Evolutionary conservation across 164 flowering plant genomes (phyloP), one percentile per base, ranked within the genome.

Genomic region (Magnolia changhungtana): DNA sequence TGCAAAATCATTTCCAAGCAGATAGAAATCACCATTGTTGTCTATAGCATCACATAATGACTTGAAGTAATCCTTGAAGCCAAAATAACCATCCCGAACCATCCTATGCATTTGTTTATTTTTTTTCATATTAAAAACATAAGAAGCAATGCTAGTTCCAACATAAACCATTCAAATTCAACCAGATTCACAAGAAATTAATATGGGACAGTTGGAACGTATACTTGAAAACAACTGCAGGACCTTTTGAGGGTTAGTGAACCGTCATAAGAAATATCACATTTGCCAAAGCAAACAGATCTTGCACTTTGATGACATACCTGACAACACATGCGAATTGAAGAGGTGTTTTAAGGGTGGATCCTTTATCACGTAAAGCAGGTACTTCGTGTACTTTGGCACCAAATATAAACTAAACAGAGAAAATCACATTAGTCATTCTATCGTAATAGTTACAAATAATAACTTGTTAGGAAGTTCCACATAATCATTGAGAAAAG

Each of bases 61-160:
- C 69, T 85, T 77, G 80, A 89, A 89, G 78, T 89, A 86, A 73
- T 89, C 91, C 76, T 85, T 19, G 73, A 80, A 80, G 50, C 91
- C 91, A 78, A 89, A 89, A 79, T 86, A 79, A 29, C 90, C 91
- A 71, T 89, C 90, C 9, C 87, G 85, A 61, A 89, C 86, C 91
- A 87, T 89, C 86, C 91, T 89, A 61, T 37, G 73, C 8, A 67
- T 50, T 24, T 67, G 29, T 27, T 27, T 27, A 27, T 27, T 70
- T 50, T 11, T 10, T 55, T 11, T 11, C 61, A 55, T 55, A 59
- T 19, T 4, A 64, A 64, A 21, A 64, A 64, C 21, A 19, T 21
- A 18, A 21, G 27, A 21, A 64, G 27, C 63, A 55, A 55, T 55
- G 61, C 61, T 11, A 55, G 18, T 55, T 55, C 61, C 61, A 55